Conservation (phyloP, 2,329 filamentous ascomycete genomes). For the Chaetomiaceae sp. region DNA sequence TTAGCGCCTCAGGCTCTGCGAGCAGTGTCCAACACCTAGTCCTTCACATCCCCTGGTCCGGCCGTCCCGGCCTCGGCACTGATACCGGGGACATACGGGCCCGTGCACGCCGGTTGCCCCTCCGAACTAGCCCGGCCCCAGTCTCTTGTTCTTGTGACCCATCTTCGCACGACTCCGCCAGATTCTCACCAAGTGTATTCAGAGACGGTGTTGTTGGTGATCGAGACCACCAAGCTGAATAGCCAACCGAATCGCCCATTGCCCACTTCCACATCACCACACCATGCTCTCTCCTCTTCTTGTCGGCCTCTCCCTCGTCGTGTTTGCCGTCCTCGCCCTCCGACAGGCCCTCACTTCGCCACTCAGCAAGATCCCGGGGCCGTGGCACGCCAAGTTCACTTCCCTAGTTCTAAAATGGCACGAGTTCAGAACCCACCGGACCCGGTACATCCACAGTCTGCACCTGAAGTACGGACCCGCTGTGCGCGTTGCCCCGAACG, state of each 20-base stretch:
- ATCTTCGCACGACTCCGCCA: not conserved
- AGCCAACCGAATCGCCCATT: too few species aligned
- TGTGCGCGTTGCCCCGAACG: conserved; percentile 51
- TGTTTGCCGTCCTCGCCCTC: conserved; percentile 12
- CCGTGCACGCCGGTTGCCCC: conserved; percentile 13
- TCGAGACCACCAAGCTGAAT: not conserved
- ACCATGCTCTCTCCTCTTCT: conserved; percentile 18
- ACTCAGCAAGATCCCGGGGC: conserved; percentile 42
- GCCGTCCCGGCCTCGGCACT: not conserved
- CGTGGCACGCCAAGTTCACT: conserved; percentile 42
- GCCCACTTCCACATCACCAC: too few species aligned
- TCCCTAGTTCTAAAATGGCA: conserved; percentile 48
- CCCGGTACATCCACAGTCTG: conserved; percentile 48
- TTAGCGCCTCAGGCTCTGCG: too few species aligned
- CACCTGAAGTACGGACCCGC: conserved; percentile 51
- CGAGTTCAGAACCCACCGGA: conserved; percentile 48
- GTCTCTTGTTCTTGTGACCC: not conserved
- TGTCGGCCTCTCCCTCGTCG: conserved; percentile 8
- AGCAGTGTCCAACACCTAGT: too few species aligned
- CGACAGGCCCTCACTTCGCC: conserved; percentile 27
- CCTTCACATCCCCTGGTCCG: too few species aligned
- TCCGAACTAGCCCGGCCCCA: conserved; percentile 3
- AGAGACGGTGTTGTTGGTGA: too few species aligned
- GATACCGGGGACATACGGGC: conserved; percentile 5
- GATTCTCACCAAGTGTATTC: not conserved